Evolutionary conservation across 345 rosid genomes (phyloP).

Genomic region (Litchi chinensis): DNA sequence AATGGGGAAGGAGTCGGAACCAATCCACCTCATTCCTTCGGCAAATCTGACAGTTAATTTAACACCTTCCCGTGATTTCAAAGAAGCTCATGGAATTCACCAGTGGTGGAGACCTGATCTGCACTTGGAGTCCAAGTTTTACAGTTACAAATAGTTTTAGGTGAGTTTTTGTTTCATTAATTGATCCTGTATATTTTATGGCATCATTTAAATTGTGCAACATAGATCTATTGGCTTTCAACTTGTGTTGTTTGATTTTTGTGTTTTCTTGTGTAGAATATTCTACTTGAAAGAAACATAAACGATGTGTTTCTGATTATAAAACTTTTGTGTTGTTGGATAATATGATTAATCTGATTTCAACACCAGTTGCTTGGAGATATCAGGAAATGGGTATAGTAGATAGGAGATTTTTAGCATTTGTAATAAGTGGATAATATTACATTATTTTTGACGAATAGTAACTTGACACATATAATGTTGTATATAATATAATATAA

Average conservation of each 20-base stretch:
- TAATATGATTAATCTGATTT: no score
- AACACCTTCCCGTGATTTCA: slow-evolving; percentile 48
- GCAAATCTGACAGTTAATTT: slow-evolving; percentile 59
- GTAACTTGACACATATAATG: no score
- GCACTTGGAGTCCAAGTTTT: slow-evolving; percentile 49
- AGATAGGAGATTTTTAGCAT: no score
- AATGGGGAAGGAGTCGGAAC: slow-evolving; percentile 60
- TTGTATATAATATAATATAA: no score
- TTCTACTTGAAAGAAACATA: background rate
- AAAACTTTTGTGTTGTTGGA: background rate
- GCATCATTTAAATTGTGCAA: background rate
- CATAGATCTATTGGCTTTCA: background rate
- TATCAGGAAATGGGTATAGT: no score
- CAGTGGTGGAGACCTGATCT: slow-evolving; percentile 88
- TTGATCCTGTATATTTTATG: background rate
- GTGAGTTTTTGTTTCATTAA: background rate
- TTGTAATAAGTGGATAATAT: background rate
- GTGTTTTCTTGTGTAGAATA: background rate
- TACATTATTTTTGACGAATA: no score
- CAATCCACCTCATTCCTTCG: slow-evolving; percentile 76
- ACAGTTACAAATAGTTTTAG: slow-evolving; percentile 47
- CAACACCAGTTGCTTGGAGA: background rate
- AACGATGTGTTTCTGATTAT: background rate
- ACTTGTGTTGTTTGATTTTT: background rate
- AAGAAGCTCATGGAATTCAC: slow-evolving; percentile 85